Conservation (phyloP, 2,329 filamentous ascomycete genomes). For the Curvularia spicifera region DNA sequence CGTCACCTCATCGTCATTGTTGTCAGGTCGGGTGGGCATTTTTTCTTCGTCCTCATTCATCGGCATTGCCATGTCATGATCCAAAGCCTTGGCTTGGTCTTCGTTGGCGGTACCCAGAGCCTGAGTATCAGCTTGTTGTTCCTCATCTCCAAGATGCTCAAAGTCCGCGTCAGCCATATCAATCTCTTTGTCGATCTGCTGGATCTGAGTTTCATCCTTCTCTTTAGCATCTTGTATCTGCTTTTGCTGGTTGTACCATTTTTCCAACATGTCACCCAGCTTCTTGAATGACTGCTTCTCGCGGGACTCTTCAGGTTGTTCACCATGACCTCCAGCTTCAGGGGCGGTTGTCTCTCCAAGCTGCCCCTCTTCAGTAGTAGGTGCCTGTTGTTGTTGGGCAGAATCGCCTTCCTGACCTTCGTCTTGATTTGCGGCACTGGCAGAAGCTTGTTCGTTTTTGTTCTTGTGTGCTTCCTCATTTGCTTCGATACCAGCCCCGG, state of each 20-base stretch:
- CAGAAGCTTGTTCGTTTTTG: conserved; percentile 65
- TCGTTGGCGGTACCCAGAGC: conserved; percentile 87
- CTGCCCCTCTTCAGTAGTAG: conserved; percentile 67
- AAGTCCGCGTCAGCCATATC: conserved; percentile 84
- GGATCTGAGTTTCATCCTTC: conserved; percentile 60
- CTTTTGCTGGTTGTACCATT: conserved; percentile 87
- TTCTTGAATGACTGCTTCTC: conserved; percentile 84
- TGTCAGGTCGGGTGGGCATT: conserved; percentile 42
- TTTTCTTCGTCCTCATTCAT: conserved; percentile 59
- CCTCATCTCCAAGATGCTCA: conserved; percentile 87
- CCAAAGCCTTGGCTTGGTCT: conserved; percentile 83
- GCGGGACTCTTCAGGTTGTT: conserved; percentile 49
- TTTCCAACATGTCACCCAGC: conserved; percentile 88
- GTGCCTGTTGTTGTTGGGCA: conserved; percentile 67
- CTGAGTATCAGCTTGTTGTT: conserved; percentile 83
- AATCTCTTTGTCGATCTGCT: conserved; percentile 61
- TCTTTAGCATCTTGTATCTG: conserved; percentile 67
- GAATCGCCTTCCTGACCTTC: conserved; percentile 70
- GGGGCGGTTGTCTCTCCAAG: conserved; percentile 46
- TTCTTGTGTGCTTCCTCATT: conserved; percentile 62
- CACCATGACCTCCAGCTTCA: conserved; percentile 46
- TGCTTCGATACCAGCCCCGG: conserved; percentile 69
- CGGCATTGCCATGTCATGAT: conserved; percentile 88
- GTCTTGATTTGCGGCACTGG: conserved; percentile 65
- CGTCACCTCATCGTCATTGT: conserved; percentile 38